Evolutionary conservation across 495 filamentous ascomycete species (phyloP), one percentile per base, ranked within the genome.

Genomic region (Bathelium albidoporum): DNA sequence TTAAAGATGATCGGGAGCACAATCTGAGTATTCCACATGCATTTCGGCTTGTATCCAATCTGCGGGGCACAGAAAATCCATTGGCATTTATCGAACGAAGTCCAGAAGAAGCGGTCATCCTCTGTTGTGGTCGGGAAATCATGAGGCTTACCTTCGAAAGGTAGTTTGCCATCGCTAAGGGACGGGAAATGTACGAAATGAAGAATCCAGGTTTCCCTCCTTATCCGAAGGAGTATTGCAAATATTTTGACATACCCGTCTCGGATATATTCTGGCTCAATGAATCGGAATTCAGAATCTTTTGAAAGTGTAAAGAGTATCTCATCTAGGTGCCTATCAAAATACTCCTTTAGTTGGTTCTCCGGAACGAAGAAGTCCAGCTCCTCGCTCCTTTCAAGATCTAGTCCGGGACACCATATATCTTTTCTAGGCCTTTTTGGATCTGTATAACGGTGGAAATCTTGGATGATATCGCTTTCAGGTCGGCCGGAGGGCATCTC

Each of bases 11-110:
- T 55, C 5, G 49, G 49, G 26, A 55, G 49, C 16, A 55, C 49
- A 55, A 29, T 55, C 24, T 55, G 49, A 55, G 49, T 55, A 55
- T 55, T 55, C 49, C 49, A 55, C 22, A 28, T 55, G 49, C 49
- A 55, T 29, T 24, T 55, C 16, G 49, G 49, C 49, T 26, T 55
- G 49, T 55, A 55, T 28, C 49, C 29, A 24, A 55, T 1, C 16
- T 26, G 9, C 29, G 49, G 49, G 10, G 49, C 49, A 55, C 49
- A 55, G 24, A 55, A 55, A 26, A 55, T 55, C 49, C 49, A 55
- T 55, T 55, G 49, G 7, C 49, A 55, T 24, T 55, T 55, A 1
- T 55, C 29, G 24, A 55, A 55, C 24, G 49, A 28, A 29, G 49
- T 55, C 49, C 49, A 55, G 24, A 55, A 55, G 16, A 55, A 55